phyloP scores from a whole-genome alignment of 23 red algal genomes.

The Gracilaria caudata region DNA sequence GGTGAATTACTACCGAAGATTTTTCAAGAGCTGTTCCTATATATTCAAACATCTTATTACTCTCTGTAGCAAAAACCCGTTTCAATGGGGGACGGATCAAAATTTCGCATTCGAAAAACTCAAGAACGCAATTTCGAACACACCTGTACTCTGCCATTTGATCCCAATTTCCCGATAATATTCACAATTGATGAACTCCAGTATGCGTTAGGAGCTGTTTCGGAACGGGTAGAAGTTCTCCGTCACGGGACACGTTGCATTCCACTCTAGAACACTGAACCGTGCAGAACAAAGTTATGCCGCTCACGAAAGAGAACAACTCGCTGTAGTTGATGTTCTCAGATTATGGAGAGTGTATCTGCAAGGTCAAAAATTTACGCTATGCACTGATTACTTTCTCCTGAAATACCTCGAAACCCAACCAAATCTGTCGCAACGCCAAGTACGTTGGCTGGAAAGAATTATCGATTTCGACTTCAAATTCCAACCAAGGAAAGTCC shows the following conservation, averaged over 20 bases:
- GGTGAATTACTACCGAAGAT: conserved; percentile 42
- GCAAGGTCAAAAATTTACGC: conserved; percentile 1
- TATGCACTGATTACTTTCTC: conserved; percentile 31
- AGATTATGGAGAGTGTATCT: conserved; percentile 30
- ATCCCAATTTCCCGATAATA: not conserved
- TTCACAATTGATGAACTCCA: conserved; percentile 20
- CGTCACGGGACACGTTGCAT: not conserved
- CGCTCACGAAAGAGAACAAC: conserved; percentile 4
- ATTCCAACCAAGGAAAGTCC: conserved; percentile 21
- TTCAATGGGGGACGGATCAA: not conserved
- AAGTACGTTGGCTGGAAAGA: conserved; percentile 24
- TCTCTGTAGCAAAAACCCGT: not conserved
- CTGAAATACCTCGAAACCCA: conserved; percentile 25
- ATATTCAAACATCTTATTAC: conserved; percentile 2
- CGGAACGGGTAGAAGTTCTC: not conserved
- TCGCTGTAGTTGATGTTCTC: not conserved
- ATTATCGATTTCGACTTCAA: conserved; percentile 31
- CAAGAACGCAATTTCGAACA: not conserved
- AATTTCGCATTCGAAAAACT: not conserved
- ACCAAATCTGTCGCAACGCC: conserved; percentile 2
- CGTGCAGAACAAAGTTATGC: conserved; percentile 12
- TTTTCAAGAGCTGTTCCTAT: conserved; percentile 11
- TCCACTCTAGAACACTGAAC: conserved; percentile 11
- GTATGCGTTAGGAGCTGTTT: conserved; percentile 41
- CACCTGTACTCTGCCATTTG: conserved; percentile 34